phyloP scores from a whole-genome alignment of 1,139 yeast species.

The Candida sanyaensis region DNA sequence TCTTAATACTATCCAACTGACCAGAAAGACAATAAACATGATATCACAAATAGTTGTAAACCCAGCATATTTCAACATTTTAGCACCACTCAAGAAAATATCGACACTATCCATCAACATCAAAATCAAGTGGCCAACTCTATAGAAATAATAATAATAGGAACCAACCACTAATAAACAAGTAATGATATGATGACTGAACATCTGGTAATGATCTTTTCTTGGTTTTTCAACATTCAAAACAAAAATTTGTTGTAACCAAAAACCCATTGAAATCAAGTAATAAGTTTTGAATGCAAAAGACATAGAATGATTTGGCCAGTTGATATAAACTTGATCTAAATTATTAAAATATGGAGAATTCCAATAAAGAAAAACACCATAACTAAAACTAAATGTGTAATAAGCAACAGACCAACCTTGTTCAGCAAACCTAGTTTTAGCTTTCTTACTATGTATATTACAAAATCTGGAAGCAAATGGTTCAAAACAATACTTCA shows the following conservation, averaged over 20 bases:
- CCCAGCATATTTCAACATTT: slow-evolving; percentile 75
- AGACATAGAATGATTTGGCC: slow-evolving; percentile 70
- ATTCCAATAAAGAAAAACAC: slow-evolving; percentile 55
- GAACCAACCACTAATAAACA: slow-evolving; percentile 68
- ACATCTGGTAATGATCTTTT: slow-evolving; percentile 86
- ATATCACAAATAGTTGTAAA: slow-evolving; percentile 61
- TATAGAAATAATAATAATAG: slow-evolving; percentile 68
- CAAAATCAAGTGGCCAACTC: slow-evolving; percentile 78
- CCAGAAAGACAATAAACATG: slow-evolving; percentile 66
- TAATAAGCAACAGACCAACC: slow-evolving; percentile 78
- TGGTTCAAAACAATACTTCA: slow-evolving; percentile 62
- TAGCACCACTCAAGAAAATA: slow-evolving; percentile 69
- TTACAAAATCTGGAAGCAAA: slow-evolving; percentile 48
- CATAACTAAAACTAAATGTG: slow-evolving; percentile 54
- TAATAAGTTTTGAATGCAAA: slow-evolving; percentile 67
- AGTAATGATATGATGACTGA: slow-evolving; percentile 85
- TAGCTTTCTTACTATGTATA: slow-evolving; percentile 52
- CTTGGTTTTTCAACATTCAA: slow-evolving; percentile 76
- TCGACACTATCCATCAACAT: slow-evolving; percentile 86
- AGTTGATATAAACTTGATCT: slow-evolving; percentile 62
- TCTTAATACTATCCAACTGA: slow-evolving; percentile 70
- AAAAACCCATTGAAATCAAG: slow-evolving; percentile 67
- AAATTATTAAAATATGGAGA: slow-evolving; percentile 64
- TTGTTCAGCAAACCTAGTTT: slow-evolving; percentile 80
- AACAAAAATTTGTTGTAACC: slow-evolving; percentile 81